phyloP scores from a whole-genome alignment of 345 rosid species.

The Eucalyptus camaldulensis region DNA sequence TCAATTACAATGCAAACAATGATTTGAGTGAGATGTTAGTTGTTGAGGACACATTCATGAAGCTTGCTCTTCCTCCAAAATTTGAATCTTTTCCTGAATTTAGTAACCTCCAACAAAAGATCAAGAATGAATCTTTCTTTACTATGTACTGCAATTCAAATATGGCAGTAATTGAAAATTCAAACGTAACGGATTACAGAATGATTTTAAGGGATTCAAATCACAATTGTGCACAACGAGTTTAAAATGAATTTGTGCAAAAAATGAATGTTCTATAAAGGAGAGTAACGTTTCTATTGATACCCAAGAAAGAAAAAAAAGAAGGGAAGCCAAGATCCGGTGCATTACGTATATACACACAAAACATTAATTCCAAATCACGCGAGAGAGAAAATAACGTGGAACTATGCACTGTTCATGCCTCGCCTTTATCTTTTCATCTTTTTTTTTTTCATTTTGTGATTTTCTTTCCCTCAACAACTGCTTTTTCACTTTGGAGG shows the following conservation, averaged over 20 bases:
- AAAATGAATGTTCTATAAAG: not conserved
- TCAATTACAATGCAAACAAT: not conserved
- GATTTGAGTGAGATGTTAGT: not conserved
- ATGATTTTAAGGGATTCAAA: not conserved
- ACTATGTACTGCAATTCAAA: not conserved
- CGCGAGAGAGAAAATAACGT: not conserved
- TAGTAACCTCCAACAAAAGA: not conserved
- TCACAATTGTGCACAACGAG: not conserved
- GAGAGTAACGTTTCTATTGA: not conserved
- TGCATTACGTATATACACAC: not conserved
- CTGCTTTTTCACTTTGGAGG: constrained; percentile 25
- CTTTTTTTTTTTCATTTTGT: not conserved
- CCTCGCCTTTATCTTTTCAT: constrained; percentile 10
- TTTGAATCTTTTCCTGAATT: not conserved
- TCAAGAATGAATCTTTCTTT: not conserved
- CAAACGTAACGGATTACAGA: rapidly evolving
- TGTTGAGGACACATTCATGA: not conserved
- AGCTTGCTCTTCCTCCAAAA: not conserved
- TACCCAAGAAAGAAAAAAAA: not conserved
- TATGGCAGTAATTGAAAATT: not conserved
- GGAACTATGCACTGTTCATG: not conserved
- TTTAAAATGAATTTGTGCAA: not conserved
- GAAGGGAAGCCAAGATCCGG: not conserved
- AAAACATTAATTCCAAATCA: not conserved
- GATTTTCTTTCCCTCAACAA: not conserved